Evolutionary conservation across 768 basidiomycete species (phyloP).

Genomic region (Pisolithus marmoratus): DNA sequence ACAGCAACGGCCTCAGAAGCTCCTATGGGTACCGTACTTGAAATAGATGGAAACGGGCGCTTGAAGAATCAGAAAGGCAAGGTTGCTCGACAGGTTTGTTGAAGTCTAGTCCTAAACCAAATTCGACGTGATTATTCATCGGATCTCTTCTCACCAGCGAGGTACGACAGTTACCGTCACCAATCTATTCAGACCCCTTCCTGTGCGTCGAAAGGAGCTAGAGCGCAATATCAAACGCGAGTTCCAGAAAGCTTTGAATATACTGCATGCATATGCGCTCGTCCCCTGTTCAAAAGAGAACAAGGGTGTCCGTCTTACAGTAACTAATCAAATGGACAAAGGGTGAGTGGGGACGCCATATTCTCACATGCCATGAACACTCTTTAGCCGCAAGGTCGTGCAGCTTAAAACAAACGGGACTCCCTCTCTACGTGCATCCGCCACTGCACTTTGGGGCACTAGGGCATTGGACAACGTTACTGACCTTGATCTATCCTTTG

Average conservation of each 20-base stretch:
- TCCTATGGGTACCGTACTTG: conserved; percentile 77
- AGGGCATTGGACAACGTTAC: conserved; percentile 72
- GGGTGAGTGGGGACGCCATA: conserved; percentile 46
- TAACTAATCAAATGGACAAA: conserved; percentile 60
- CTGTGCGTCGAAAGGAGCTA: conserved; percentile 89
- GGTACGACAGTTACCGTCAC: conserved; percentile 79
- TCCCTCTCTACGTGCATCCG: conserved; percentile 53
- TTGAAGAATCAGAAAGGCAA: conserved; percentile 47
- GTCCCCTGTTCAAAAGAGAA: conserved; percentile 62
- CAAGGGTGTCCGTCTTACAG: conserved; percentile 64
- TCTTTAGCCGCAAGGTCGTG: conserved; percentile 49
- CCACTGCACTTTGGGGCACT: conserved; percentile 78
- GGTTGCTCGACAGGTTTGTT: conserved; percentile 70
- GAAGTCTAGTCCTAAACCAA: neutral
- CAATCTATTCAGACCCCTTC: conserved; percentile 72
- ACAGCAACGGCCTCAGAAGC: conserved; percentile 69
- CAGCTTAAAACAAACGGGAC: conserved; percentile 73
- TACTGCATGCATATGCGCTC: conserved; percentile 86
- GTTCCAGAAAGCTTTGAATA: conserved; percentile 74
- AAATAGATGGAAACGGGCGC: conserved; percentile 62
- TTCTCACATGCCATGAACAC: neutral
- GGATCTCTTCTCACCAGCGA: conserved; percentile 40
- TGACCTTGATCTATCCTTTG: conserved; percentile 64
- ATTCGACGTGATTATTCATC: neutral
- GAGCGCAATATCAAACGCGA: conserved; percentile 87